These are phyloP conservation scores for Candida orba DNA, from an alignment of 805 yeast species.

Conservation along the genomic window DNA sequence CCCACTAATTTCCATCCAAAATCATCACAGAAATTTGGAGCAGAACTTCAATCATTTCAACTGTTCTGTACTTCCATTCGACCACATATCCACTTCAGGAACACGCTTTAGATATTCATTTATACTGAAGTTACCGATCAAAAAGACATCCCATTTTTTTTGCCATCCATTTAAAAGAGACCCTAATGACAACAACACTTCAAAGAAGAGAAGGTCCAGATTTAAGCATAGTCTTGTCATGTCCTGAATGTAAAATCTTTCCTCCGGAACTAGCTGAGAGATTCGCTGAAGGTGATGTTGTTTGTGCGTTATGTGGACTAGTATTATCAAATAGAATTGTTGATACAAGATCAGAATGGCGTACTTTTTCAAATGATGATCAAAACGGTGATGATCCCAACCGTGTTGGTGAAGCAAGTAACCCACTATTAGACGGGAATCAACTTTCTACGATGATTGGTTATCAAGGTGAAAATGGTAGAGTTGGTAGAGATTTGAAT, in stretches of 20 bases:
- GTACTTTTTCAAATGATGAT: constrained; percentile 96
- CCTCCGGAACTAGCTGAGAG: constrained; percentile 95
- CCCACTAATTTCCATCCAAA: too few species aligned
- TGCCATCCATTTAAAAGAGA: neutral
- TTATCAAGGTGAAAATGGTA: constrained; percentile 70
- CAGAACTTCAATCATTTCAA: too few species aligned
- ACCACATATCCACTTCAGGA: too few species aligned
- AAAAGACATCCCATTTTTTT: too few species aligned
- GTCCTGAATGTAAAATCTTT: constrained; percentile 93
- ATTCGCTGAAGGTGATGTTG: constrained; percentile 95
- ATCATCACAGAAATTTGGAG: too few species aligned
- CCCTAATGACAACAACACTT: constrained; percentile 5
- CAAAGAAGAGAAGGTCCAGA: constrained; percentile 53
- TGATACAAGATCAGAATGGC: constrained; percentile 96
- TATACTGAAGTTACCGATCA: neutral
- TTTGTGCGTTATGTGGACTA: constrained; percentile 95
- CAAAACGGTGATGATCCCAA: constrained; percentile 98
- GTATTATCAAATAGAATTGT: constrained; percentile 88
- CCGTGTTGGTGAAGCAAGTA: constrained; percentile 98
- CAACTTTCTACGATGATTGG: constrained; percentile 91
- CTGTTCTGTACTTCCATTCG: neutral
- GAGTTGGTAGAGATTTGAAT: constrained; percentile 81
- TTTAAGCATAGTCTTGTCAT: constrained; percentile 79
- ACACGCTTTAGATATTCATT: constrained; percentile 3
- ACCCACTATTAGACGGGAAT: constrained; percentile 84